Evolutionary conservation across 257 asterid species (phyloP), one percentile per base, ranked within the genome.

Genomic region (Rehmannia glutinosa): DNA sequence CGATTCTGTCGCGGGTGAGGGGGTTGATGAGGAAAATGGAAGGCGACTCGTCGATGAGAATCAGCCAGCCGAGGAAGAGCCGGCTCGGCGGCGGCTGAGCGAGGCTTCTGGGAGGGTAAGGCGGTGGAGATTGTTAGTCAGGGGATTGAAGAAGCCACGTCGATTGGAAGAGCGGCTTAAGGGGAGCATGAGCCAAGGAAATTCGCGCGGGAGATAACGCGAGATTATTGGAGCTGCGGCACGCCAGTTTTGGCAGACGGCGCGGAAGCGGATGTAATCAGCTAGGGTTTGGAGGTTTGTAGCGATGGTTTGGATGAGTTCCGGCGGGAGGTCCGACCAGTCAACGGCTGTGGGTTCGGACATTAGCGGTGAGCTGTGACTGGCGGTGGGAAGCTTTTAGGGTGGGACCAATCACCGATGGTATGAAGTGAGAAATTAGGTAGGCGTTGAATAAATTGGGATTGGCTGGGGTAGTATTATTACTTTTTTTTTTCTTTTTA

Each of bases 131-230:
- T 58, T 78, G 54, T 63, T 58, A 17, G 81, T 78, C 35, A 78
- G 53, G 15, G 86, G 83, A n/a, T 78, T 79, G 77, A 69, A 57
- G 69, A 90, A 90, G 32, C 73, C 69, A n/a, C 87, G 87, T 11
- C 83, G 84, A 68, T 52, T 53, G 64, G 74, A 51, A 36, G 82
- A 59, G 59, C 71, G 72, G 83, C 69, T 64, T 6, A 73, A 66
- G 11, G 96, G 91, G 30, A 91, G 94, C 96, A 91, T 87, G 10
- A 91, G 86, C 98, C 96, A 91, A 2, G 98, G 98, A 73, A 87
- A 77, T 38, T 91, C 96, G 62, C 80, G 77, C 0, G 91, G 97
- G 69, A 87, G 84, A 73, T 83, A 78, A 59, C 64, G 80, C 17
- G 75, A 83, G 62, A 70, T 64, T 12, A 71, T 28, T 11, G 78